Evolutionary conservation across 495 filamentous ascomycete genomes (phyloP), one percentile per base, ranked within the genome.

Genomic region (Aspergillus hancockii): DNA sequence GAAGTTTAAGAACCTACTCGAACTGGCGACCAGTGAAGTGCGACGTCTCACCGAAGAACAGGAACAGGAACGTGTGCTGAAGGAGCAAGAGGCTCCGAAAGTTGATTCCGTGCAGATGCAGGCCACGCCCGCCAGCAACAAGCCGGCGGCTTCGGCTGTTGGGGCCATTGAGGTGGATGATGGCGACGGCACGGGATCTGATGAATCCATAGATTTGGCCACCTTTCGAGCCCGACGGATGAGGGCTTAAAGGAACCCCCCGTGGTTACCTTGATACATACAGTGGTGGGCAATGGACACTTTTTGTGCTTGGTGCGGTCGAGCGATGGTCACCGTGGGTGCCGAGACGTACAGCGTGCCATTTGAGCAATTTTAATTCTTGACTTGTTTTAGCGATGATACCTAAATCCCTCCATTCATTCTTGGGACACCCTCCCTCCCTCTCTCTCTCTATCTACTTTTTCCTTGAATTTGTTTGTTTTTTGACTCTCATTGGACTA

Each of bases 141-240:
- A 65, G 49, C 34, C 45, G 8, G 53, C 52, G 2, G 62, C 57
- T 8, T 60, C 64, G 2, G 58, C 28, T 41, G 40, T 45, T 28
- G 71, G 64, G 21, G 50, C 67, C 30, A 78, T 80, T 31, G 78
- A 80, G 60, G 76, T 78, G 18, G 78, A 79, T 55, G 78, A 80
- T 49, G 65, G 64, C 13, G 78, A 80, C 45, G 65, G 64, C 10
- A 64, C 72, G 1, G 70, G 61, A 9, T 75, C 72, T 16, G 69
- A 69, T 16, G 75, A 79, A 45, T 73, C 73, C 1, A 67, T 80
- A 28, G 78, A 79, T 60, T 56, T 80, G 14, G 63, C 73, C 34
- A 73, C 72, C 50, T 79, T 80, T 56, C 75, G 78, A 34, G 60
- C 72, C 28, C 71, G 63, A 6, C 68, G 77, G 8, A 46, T 56